Conservation (phyloP, 495 filamentous ascomycete species). For the Penicillium atrosanguineum region DNA sequence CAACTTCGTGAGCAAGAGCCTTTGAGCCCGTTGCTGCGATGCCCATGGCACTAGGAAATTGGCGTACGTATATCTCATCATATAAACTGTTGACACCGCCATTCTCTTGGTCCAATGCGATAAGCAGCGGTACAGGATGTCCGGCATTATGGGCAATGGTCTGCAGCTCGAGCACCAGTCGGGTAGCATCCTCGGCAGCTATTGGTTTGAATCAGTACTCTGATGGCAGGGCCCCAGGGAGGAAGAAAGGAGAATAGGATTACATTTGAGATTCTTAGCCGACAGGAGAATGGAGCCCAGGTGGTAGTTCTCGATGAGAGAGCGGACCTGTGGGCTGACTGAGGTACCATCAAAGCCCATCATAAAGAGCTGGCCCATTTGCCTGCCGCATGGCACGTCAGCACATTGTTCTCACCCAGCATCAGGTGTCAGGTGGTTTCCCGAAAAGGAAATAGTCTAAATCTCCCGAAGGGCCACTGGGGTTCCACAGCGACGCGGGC, state of each 20-base stretch:
- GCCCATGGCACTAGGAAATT: slow-evolving; percentile 90
- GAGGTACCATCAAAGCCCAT: slow-evolving; percentile 93
- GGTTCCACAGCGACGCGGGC: slow-evolving; percentile 20
- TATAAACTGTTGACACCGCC: slow-evolving; percentile 91
- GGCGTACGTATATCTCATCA: slow-evolving; percentile 85
- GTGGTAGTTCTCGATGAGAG: slow-evolving; percentile 81
- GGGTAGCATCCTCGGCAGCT: slow-evolving; percentile 83
- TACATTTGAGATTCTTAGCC: slow-evolving; percentile 91
- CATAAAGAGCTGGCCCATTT: slow-evolving; percentile 88
- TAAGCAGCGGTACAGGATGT: slow-evolving; percentile 78
- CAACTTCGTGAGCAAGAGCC: slow-evolving; percentile 74
- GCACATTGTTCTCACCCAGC: slow-evolving; percentile 28
- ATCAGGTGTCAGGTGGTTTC: slow-evolving; percentile 19
- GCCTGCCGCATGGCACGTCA: slow-evolving; percentile 31
- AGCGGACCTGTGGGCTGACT: slow-evolving; percentile 79
- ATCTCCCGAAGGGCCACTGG: slow-evolving; percentile 7
- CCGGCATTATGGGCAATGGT: slow-evolving; percentile 83
- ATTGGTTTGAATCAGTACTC: slow-evolving; percentile 20
- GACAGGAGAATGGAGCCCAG: slow-evolving; percentile 80
- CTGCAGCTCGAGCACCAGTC: slow-evolving; percentile 79
- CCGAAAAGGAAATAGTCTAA: slow-evolving; percentile 19
- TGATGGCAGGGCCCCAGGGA: background rate
- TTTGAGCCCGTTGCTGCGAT: slow-evolving; percentile 80
- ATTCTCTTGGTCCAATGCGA: slow-evolving; percentile 91
- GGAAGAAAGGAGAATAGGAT: background rate